Evolutionary conservation across 2,329 filamentous ascomycete genomes (phyloP), one percentile per base, ranked within the genome.

Genomic region (Aspergillus flavus): DNA sequence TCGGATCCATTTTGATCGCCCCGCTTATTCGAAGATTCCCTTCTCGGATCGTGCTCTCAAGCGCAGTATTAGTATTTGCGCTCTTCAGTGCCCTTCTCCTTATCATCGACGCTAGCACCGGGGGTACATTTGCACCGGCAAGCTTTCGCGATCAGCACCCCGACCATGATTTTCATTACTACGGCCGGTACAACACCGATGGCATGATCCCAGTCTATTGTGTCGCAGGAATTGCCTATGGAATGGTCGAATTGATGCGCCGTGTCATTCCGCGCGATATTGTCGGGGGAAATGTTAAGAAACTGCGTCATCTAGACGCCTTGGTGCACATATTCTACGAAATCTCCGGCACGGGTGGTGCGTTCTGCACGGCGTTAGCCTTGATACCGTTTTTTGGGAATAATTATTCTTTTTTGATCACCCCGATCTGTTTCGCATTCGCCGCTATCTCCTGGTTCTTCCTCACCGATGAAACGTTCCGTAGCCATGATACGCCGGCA

Each of bases 211-310:
- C 65, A 7, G 63, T 65, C n/a, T 67, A 65, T 36, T 65, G 65
- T 53, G 43, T 62, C 12, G 54, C 63, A 19, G 65, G 65, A 4
- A 39, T 67, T 3, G 61, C 61, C 5, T 67, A 67, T 41, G 65
- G 65, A 2, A 67, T 67, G 65, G 65, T 67, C 19, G 65, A 67
- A 41, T 48, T 67, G 59, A 65, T 67, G n/a, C 63, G 63, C 19
- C 65, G 63, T 26, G 61, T 67, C 9, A 65, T 67, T 26, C 65
- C 63, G 11, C 57, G 63, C 14, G 63, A 65, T 32, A 53, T 67
- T 50, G 65, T 65, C 6, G 65, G 63, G 19, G 65, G 65, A 19
- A 50, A 67, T 55, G 55, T 67, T 12, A 62, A 60, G 28, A 67
- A 65, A 53, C 39, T 67, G 14, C 63, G 63, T n/a, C 63, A 64